Conservation (phyloP, 768 basidiomycete species). For the Coprinopsis strossmayeri region DNA sequence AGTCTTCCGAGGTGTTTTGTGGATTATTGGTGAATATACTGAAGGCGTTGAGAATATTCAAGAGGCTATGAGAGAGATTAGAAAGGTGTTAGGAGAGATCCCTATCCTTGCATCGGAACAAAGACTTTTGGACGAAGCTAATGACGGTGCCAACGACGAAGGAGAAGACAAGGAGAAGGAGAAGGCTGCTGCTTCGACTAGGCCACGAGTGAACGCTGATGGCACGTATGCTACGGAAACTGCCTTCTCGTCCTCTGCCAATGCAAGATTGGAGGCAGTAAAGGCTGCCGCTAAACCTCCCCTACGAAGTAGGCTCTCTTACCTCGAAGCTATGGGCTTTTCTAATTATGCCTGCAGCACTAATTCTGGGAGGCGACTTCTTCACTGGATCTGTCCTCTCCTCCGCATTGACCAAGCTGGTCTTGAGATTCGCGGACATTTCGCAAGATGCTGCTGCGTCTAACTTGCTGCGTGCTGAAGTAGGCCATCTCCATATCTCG, state of each 20-base stretch:
- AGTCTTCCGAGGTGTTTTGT: slow-evolving; percentile 92
- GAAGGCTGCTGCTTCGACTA: slow-evolving; percentile 36
- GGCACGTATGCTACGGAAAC: slow-evolving; percentile 98
- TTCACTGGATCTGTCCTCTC: slow-evolving; percentile 94
- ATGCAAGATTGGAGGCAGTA: slow-evolving; percentile 69
- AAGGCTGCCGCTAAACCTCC: slow-evolving; percentile 90
- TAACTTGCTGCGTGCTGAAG: slow-evolving; percentile 85
- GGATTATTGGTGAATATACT: slow-evolving; percentile 98
- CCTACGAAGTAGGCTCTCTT: slow-evolving; percentile 52
- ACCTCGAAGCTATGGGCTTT: not conserved
- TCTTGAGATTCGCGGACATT: slow-evolving; percentile 67
- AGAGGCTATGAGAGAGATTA: slow-evolving; percentile 66
- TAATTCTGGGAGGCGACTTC: slow-evolving; percentile 94
- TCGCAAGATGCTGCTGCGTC: slow-evolving; percentile 36
- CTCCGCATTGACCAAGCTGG: slow-evolving; percentile 83
- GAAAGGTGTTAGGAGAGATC: slow-evolving; percentile 91
- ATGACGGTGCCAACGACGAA: slow-evolving; percentile 27
- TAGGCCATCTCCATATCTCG: slow-evolving; percentile 19
- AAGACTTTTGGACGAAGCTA: slow-evolving; percentile 69
- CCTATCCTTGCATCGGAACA: slow-evolving; percentile 93
- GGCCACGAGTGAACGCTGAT: slow-evolving; percentile 83
- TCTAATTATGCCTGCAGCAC: slow-evolving; percentile 34
- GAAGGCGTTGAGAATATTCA: slow-evolving; percentile 62
- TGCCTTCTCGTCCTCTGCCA: slow-evolving; percentile 56
- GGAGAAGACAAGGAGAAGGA: slow-evolving; percentile 47